phyloP scores from a whole-genome alignment of 257 asterid genomes.

The Apocynum venetum region DNA sequence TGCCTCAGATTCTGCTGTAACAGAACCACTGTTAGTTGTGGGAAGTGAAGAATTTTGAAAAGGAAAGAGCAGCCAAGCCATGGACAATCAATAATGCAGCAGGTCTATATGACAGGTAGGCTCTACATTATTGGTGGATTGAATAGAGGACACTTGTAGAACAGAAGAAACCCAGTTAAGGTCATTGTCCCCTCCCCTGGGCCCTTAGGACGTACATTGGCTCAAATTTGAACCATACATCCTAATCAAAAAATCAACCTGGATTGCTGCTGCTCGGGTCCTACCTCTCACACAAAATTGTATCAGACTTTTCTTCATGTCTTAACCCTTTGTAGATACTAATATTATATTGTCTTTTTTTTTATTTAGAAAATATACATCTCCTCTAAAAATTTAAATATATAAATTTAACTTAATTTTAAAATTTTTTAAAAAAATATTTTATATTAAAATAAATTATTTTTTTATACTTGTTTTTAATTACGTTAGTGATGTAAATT shows the following conservation, averaged over 20 bases:
- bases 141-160: background rate
- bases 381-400: too few species aligned
- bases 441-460: too few species aligned
- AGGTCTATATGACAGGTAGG: background rate
- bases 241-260: slow-evolving; percentile 1
- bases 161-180: slow-evolving; percentile 10
- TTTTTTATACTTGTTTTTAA: too few species aligned
- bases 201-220: background rate
- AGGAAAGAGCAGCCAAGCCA: background rate
- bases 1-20: background rate
- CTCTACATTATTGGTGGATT: background rate
- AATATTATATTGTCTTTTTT: too few species aligned
- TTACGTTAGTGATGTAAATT: too few species aligned
- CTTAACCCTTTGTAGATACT: too few species aligned
- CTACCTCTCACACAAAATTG: background rate
- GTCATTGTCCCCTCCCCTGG: slow-evolving; percentile 17
- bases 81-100: background rate
- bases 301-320: background rate
- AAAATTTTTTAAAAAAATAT: too few species aligned
- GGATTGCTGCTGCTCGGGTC: background rate
- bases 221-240: background rate
- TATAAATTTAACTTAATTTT: too few species aligned
- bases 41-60: background rate
- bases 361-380: too few species aligned
- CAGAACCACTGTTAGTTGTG: background rate